Conservation (phyloP, 2,329 filamentous ascomycete genomes). For the Fusarium floridanum region DNA sequence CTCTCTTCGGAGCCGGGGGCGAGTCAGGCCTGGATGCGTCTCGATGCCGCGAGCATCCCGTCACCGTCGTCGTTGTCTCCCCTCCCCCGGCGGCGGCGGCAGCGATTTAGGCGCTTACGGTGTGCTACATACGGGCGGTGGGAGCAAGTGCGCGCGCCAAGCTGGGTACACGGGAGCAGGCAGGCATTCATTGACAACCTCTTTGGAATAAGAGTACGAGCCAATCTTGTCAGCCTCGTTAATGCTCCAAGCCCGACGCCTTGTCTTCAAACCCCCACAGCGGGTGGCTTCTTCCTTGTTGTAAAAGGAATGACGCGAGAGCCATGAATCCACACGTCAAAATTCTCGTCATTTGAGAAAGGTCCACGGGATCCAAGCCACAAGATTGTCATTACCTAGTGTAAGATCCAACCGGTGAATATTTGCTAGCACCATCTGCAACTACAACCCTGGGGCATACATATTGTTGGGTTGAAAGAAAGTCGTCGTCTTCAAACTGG, state of each 20-base stretch:
- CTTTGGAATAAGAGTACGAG: conserved; percentile 14
- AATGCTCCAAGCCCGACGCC: conserved; percentile 6
- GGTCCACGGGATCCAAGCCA: conserved; percentile 13
- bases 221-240: conserved; percentile 23
- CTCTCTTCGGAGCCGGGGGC: conserved; percentile 20
- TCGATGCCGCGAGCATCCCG: conserved; percentile 33
- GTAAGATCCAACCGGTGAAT: neutral
- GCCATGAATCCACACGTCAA: conserved; percentile 40
- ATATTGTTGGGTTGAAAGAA: conserved; percentile 1
- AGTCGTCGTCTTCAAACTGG: neutral
- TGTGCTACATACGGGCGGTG: conserved; percentile 29
- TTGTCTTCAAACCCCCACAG: conserved; percentile 5
- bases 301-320: conserved; percentile 44
- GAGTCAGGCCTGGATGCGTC: conserved; percentile 42
- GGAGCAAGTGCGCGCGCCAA: conserved; percentile 22
- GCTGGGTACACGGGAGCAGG: conserved; percentile 2
- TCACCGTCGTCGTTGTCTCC: neutral
- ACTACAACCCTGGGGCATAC: neutral
- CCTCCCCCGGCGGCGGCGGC: conserved; percentile 5
- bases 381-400: neutral
- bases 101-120: conserved; percentile 39
- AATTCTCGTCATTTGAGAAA: conserved; percentile 6
- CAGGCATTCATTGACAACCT: conserved; percentile 1
- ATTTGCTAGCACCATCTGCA: neutral
- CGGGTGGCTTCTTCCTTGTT: conserved; percentile 16